Evolutionary conservation across 73 alveolate genomes (phyloP).

Genomic region (Paramecium octaurelia): DNA sequence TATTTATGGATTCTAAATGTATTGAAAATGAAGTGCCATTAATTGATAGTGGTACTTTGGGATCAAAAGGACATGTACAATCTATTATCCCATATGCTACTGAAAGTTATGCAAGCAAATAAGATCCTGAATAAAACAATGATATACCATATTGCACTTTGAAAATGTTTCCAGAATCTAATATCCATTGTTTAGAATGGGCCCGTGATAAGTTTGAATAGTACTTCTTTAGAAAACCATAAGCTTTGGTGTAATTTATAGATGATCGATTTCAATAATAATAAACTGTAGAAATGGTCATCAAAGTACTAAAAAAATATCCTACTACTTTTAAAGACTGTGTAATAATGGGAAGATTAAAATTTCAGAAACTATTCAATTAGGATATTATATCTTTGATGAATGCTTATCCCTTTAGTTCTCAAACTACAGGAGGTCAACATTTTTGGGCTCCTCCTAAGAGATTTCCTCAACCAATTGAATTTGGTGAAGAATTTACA

Average conservation of each 20-base stretch:
- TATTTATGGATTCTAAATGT: conserved; percentile 96
- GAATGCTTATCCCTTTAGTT: conserved; percentile 82
- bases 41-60: conserved; percentile 96
- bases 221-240: conserved; percentile 78
- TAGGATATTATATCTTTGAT: conserved; percentile 72
- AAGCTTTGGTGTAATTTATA: conserved; percentile 67
- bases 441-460: conserved; percentile 97
- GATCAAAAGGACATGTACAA: conserved; percentile 92
- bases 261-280: conserved; percentile 71
- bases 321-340: conserved; percentile 74
- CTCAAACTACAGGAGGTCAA: conserved; percentile 87
- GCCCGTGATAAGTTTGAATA: conserved; percentile 94
- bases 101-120: conserved; percentile 82
- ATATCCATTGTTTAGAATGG: conserved; percentile 99
- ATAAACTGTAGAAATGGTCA: conserved; percentile 73
- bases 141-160: conserved; percentile 95
- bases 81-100: conserved; percentile 88
- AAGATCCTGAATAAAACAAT: conserved; percentile 90
- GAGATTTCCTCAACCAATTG: conserved; percentile 83
- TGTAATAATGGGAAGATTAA: conserved; percentile 71
- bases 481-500: conserved; percentile 68
- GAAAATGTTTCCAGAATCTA: conserved; percentile 97
- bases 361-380: conserved; percentile 72
- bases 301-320: conserved; percentile 69
- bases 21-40: conserved; percentile 94